A percentile compares a stretch with the other conserved stretches of the same genome.
Evolutionary conservation across 2,329 filamentous ascomycete genomes (phyloP).

Genomic region (Scytalidium lignicola): DNA sequence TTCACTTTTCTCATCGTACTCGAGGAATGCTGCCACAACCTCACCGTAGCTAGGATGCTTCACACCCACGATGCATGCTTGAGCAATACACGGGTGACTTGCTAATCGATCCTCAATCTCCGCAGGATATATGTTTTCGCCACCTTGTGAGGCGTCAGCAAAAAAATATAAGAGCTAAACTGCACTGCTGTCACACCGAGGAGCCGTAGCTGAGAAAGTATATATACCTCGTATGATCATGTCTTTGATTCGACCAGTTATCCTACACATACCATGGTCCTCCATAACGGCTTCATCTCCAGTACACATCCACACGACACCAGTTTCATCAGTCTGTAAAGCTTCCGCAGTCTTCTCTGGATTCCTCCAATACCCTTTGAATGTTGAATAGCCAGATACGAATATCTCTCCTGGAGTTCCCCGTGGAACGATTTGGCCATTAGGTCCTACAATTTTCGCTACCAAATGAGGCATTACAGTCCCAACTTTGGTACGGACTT

Average conservation of each 20-base stretch:
- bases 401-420: conserved; percentile 69
- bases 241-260: conserved; percentile 73
- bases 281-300: conserved; percentile 68
- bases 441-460: conserved; percentile 70
- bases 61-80: conserved; percentile 66
- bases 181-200: too few relatives aligned
- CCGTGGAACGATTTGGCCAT: conserved; percentile 60
- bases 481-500: conserved; percentile 66
- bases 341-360: conserved; percentile 64
- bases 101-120: conserved; percentile 72
- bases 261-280: conserved; percentile 62
- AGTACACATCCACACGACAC: conserved; percentile 58
- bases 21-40: background rate
- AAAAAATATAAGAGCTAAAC: too few relatives aligned
- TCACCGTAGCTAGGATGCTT: conserved; percentile 63
- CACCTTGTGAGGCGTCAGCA: too few relatives aligned
- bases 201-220: too few relatives aligned
- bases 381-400: conserved; percentile 72
- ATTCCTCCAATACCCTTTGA: conserved; percentile 64
- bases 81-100: conserved; percentile 53
- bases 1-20: conserved; percentile 26
- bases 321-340: conserved; percentile 47
- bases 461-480: conserved; percentile 69
- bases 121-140: conserved; percentile 69
- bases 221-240: conserved; percentile 65